These are phyloP conservation scores for Flammula alnicola DNA, from an alignment of 1,284 basidiomycete genomes.

Conservation along the genomic window DNA sequence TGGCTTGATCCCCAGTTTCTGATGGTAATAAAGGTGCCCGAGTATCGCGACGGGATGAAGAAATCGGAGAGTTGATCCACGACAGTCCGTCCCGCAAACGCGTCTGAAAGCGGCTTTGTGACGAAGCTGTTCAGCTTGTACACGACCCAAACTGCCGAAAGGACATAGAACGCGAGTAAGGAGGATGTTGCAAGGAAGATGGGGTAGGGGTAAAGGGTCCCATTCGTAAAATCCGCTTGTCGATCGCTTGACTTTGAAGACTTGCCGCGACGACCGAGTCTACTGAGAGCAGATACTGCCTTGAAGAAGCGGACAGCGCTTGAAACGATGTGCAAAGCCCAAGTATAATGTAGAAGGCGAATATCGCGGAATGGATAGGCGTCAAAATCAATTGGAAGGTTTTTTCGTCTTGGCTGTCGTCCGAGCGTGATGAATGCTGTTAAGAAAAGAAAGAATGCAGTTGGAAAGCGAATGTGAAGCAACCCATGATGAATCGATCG, in stretches of 20 bases:
- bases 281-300: constrained; percentile 1
- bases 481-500: no score
- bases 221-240: constrained; percentile 4
- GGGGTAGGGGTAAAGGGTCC: constrained; percentile 1
- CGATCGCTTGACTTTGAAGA: not conserved
- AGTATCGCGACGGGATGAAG: constrained; percentile 7
- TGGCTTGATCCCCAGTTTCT: not conserved
- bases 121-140: constrained; percentile 3
- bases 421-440: constrained; percentile 4
- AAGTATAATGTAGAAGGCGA: constrained; percentile 10
- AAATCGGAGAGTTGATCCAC: constrained; percentile 2
- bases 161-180: constrained; percentile 1
- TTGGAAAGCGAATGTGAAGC: constrained; percentile 4
- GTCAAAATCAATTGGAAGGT: constrained; percentile 6
- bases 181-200: constrained; percentile 7
- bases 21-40: constrained; percentile 3
- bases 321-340: constrained; percentile 4
- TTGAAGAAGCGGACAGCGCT: constrained; percentile 4
- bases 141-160: constrained; percentile 9
- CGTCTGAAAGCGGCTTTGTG: constrained; percentile 1
- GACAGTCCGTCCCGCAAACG: constrained; percentile 1
- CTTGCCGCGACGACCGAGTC: constrained; percentile 2
- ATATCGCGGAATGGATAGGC: constrained; percentile 5
- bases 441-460: constrained; percentile 4
- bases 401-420: constrained; percentile 1